phyloP scores from a whole-genome alignment of 2,329 filamentous ascomycete genomes.

The Hypoxylon sp. region DNA sequence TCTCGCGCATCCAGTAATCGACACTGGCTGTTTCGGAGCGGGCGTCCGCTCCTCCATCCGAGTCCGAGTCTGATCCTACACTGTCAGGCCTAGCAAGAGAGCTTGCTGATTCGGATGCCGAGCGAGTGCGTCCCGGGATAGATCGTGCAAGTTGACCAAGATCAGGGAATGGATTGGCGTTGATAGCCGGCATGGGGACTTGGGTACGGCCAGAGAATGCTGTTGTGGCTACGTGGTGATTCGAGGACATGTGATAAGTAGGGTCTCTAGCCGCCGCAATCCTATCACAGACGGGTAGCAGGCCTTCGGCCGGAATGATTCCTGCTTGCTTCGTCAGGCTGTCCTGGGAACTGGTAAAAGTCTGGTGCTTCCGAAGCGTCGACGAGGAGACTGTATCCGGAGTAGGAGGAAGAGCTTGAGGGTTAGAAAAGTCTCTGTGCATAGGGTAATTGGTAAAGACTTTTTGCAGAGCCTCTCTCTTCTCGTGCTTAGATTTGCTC shows the following conservation, averaged over 20 bases:
- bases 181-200: conserved; percentile 43
- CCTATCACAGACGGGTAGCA: conserved; percentile 47
- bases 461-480: conserved; percentile 63
- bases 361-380: conserved; percentile 58
- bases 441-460: conserved; percentile 65
- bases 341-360: conserved; percentile 48
- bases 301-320: conserved; percentile 32
- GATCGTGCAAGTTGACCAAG: conserved; percentile 47
- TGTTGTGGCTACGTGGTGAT: conserved; percentile 53
- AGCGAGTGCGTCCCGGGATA: conserved; percentile 61
- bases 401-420: conserved; percentile 68
- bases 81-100: conserved; percentile 59
- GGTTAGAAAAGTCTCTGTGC: conserved; percentile 58
- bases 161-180: conserved; percentile 51
- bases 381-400: conserved; percentile 73
- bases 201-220: conserved; percentile 54
- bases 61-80: conserved; percentile 66
- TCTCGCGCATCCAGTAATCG: conserved; percentile 72
- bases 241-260: conserved; percentile 39
- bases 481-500: conserved; percentile 61
- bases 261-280: conserved; percentile 49
- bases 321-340: conserved; percentile 44
- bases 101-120: conserved; percentile 63
- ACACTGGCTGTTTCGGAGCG: conserved; percentile 62
- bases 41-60: conserved; percentile 59